Conservation (phyloP, 2,329 filamentous ascomycete genomes). For the Paraconiothyrium brasiliense region DNA sequence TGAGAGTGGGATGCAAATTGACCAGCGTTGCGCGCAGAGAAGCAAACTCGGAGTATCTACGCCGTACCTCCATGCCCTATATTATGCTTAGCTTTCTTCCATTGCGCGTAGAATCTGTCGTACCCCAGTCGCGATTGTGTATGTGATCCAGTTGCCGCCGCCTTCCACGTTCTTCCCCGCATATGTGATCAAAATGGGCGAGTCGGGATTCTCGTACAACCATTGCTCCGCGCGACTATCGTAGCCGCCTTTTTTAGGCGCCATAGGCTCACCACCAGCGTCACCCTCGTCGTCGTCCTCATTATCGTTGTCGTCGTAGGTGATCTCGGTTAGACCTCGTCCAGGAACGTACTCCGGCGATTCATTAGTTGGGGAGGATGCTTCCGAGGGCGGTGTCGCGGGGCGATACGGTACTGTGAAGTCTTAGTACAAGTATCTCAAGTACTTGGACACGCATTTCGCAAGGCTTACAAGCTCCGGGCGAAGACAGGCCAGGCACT, state of each 20-base stretch:
- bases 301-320: constrained; percentile 61
- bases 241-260: constrained; percentile 83
- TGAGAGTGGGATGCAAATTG: constrained; percentile 90
- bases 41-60: constrained; percentile 95
- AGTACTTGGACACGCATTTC: constrained; percentile 7
- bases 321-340: constrained; percentile 67
- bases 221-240: constrained; percentile 97
- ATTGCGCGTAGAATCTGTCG: constrained; percentile 34
- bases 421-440: background rate
- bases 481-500: constrained; percentile 52
- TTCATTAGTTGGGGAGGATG: constrained; percentile 74
- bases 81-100: constrained; percentile 24
- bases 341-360: constrained; percentile 66
- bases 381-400: constrained; percentile 73
- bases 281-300: constrained; percentile 16
- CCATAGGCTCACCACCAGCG: constrained; percentile 56
- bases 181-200: constrained; percentile 90
- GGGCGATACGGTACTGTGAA: constrained; percentile 59
- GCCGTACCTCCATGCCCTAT: constrained; percentile 92
- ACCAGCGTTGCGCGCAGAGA: constrained; percentile 89
- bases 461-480: constrained; percentile 47
- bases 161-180: constrained; percentile 95
- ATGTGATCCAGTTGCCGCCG: constrained; percentile 93
- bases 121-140: constrained; percentile 95
- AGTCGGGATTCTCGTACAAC: constrained; percentile 90